Conservation (phyloP, 2,329 filamentous ascomycete species). For the Ampelomyces quisqualis region DNA sequence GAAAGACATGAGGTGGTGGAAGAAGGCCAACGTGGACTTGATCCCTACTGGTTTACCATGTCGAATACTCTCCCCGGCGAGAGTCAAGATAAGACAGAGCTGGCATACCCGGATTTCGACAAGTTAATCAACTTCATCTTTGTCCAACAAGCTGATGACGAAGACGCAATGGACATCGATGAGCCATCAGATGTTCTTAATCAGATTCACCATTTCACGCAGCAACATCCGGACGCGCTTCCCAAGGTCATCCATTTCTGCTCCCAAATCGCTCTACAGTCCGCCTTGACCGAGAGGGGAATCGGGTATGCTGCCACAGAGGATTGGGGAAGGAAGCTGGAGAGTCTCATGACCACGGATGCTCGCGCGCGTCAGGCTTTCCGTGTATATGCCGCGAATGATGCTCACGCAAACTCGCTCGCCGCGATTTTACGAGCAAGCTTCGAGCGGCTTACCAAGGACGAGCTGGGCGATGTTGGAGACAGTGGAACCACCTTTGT, state of each 20-base stretch:
- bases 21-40: constrained; percentile 84
- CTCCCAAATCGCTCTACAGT: constrained; percentile 60
- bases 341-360: constrained; percentile 70
- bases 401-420: constrained; percentile 41
- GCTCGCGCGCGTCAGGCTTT: constrained; percentile 63
- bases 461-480: constrained; percentile 45
- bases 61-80: constrained; percentile 50
- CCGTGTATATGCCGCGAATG: constrained; percentile 49
- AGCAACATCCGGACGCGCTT: constrained; percentile 55
- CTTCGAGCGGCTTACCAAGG: constrained; percentile 48
- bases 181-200: constrained; percentile 26
- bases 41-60: constrained; percentile 71
- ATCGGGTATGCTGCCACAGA: constrained; percentile 62
- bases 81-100: constrained; percentile 17
- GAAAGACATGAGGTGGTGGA: constrained; percentile 83
- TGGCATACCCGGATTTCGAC: constrained; percentile 48
- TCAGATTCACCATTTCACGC: constrained; percentile 34
- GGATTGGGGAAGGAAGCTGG: constrained; percentile 81
- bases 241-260: constrained; percentile 70
- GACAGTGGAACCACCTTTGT: constrained; percentile 54
- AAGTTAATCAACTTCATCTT: constrained; percentile 51
- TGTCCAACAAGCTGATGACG: constrained; percentile 35
- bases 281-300: constrained; percentile 53
- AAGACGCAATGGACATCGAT: constrained; percentile 39
- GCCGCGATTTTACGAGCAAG: constrained; percentile 48